phyloP scores from a whole-genome alignment of 495 filamentous ascomycete genomes.

The Venustampulla echinocandica region DNA sequence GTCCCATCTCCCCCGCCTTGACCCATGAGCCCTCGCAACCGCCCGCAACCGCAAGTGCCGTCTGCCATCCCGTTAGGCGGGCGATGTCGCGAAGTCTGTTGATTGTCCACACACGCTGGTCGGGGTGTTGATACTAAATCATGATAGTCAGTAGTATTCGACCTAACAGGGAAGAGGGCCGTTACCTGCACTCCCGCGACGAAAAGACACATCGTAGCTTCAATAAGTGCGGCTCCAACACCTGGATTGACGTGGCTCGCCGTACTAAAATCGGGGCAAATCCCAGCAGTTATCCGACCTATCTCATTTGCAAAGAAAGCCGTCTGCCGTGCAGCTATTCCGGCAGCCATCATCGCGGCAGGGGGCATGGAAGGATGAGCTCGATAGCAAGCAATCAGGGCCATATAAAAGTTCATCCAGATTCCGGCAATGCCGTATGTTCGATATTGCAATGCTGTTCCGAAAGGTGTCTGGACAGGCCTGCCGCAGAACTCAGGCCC shows the following conservation, averaged over 20 bases:
- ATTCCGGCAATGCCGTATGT: constrained; percentile 78
- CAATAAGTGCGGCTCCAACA: constrained; percentile 73
- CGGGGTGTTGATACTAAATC: constrained; percentile 56
- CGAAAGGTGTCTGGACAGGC: constrained; percentile 70
- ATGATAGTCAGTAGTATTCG: neutral
- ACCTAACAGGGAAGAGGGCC: constrained; percentile 1
- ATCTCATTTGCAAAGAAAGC: constrained; percentile 61
- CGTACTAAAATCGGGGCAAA: constrained; percentile 55
- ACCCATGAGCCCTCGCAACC: constrained; percentile 83
- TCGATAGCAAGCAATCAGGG: constrained; percentile 66
- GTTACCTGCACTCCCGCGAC: constrained; percentile 65
- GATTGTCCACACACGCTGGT: constrained; percentile 70
- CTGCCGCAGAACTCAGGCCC: constrained; percentile 54
- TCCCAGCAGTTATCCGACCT: constrained; percentile 71
- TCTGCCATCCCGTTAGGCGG: constrained; percentile 79
- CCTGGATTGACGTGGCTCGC: constrained; percentile 60
- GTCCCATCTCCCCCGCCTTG: constrained; percentile 57
- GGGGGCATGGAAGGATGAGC: constrained; percentile 86
- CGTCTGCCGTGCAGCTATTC: constrained; percentile 59
- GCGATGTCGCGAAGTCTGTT: constrained; percentile 63
- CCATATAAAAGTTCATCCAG: constrained; percentile 77
- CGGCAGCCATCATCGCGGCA: constrained; percentile 61
- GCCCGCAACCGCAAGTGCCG: constrained; percentile 63
- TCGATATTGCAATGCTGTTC: constrained; percentile 71
- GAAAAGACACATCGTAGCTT: constrained; percentile 72